Evolutionary conservation across 1,139 yeast species (phyloP).

Genomic region (Schwanniomyces etchellsii): DNA sequence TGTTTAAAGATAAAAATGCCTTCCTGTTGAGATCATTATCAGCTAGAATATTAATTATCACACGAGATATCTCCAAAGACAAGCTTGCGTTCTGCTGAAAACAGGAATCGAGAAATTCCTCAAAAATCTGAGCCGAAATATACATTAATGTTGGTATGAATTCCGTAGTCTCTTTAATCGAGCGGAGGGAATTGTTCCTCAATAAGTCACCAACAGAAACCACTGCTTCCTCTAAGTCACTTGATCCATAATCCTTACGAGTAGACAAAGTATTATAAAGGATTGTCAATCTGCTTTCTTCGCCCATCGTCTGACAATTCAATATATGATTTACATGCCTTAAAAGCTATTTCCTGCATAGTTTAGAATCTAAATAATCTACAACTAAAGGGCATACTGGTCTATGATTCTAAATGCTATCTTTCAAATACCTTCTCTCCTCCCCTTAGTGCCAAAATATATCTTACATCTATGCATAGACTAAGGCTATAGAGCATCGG

Average conservation of each 20-base stretch:
- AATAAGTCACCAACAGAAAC: conserved; percentile 25
- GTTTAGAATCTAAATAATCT: no score
- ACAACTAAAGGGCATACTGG: no score
- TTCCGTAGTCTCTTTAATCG: no score
- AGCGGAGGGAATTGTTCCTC: conserved; percentile 9
- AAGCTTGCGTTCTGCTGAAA: background rate
- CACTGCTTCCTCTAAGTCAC: no score
- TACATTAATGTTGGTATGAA: no score
- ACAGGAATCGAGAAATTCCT: background rate
- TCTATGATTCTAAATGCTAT: conserved; percentile 6
- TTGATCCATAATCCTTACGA: no score
- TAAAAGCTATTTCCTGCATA: no score
- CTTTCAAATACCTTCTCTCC: conserved; percentile 70
- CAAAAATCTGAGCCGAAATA: no score
- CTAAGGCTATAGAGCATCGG: conserved; percentile 80
- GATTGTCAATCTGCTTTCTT: no score
- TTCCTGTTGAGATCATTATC: conserved; percentile 30
- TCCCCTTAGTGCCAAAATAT: conserved; percentile 64
- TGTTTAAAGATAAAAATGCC: conserved; percentile 8
- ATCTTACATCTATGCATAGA: conserved; percentile 81
- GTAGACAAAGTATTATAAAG: no score
- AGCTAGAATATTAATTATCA: conserved; percentile 32
- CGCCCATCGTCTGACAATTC: no score
- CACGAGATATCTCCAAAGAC: conserved; percentile 18
- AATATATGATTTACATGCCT: no score